A percentile compares a stretch with the other conserved stretches of the same genome.
Conservation (phyloP, 768 basidiomycete genomes). For the Tricholoma flavovirens region DNA sequence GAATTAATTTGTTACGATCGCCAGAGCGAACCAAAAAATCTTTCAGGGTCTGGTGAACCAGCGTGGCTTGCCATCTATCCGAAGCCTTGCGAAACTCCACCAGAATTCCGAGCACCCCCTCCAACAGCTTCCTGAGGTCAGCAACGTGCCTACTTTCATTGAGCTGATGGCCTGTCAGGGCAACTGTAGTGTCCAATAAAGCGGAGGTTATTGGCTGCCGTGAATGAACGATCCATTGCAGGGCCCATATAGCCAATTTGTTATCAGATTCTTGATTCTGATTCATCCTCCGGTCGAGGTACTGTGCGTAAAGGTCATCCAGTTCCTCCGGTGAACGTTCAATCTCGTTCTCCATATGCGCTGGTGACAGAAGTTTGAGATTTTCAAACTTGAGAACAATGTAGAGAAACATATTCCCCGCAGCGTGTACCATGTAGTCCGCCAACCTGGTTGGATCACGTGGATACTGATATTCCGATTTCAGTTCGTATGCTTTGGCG, state of each 20-base stretch:
- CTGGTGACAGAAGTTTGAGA: too few relatives aligned
- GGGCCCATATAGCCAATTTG: background rate
- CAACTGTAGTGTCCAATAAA: background rate
- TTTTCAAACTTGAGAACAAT: background rate
- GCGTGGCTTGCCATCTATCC: background rate
- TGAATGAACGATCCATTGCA: conserved; percentile 1
- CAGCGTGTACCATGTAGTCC: background rate
- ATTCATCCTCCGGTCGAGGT: too few relatives aligned
- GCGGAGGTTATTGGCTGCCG: background rate
- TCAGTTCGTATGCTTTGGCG: background rate
- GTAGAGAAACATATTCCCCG: conserved; percentile 1
- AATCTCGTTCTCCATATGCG: too few relatives aligned
- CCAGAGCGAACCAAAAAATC: background rate
- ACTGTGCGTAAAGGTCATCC: too few relatives aligned
- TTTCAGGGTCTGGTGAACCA: background rate
- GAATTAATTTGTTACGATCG: background rate
- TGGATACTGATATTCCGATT: background rate
- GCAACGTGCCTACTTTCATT: background rate
- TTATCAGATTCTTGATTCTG: background rate
- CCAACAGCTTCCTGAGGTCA: background rate
- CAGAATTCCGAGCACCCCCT: background rate
- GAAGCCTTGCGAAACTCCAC: background rate
- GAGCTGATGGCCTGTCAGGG: background rate
- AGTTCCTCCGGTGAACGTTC: too few relatives aligned
- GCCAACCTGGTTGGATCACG: background rate